Evolutionary conservation across 768 basidiomycete genomes (phyloP).

Genomic region (Mycena sanguinolenta): DNA sequence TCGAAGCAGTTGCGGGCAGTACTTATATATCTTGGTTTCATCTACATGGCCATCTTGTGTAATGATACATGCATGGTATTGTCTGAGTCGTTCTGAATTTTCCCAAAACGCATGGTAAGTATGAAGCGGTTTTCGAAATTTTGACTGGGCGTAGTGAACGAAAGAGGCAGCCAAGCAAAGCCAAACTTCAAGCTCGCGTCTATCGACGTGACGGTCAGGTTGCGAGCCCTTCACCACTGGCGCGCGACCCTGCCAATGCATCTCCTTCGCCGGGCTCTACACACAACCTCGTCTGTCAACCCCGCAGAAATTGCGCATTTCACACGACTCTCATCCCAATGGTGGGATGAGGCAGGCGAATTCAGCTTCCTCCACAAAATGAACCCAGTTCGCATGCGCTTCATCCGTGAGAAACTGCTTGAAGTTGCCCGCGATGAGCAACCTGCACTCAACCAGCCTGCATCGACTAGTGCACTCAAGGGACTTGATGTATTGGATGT

Average conservation of each 20-base stretch:
- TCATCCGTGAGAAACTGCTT: conserved; percentile 81
- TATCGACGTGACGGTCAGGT: no score
- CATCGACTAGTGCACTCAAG: conserved; percentile 58
- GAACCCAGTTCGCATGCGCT: conserved; percentile 92
- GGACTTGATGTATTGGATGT: conserved; percentile 81
- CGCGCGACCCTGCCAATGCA: neutral
- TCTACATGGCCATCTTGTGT: no score
- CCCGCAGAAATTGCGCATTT: conserved; percentile 89
- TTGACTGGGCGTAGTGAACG: no score
- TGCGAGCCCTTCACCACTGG: neutral
- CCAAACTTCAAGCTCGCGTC: no score
- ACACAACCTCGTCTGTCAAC: conserved; percentile 70
- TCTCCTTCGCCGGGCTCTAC: conserved; percentile 21
- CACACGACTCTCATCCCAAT: conserved; percentile 87
- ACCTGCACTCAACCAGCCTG: conserved; percentile 47
- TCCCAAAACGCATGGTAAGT: no score
- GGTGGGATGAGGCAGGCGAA: conserved; percentile 97
- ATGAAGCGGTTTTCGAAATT: no score
- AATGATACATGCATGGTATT: no score
- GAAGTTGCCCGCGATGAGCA: conserved; percentile 72
- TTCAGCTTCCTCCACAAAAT: conserved; percentile 91
- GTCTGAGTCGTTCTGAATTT: no score
- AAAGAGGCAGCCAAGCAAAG: no score
- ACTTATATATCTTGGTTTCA: neutral
- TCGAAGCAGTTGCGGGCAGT: neutral